Evolutionary conservation across 2,329 filamentous ascomycete species (phyloP).

Genomic region (Colletotrichum liaoningense): DNA sequence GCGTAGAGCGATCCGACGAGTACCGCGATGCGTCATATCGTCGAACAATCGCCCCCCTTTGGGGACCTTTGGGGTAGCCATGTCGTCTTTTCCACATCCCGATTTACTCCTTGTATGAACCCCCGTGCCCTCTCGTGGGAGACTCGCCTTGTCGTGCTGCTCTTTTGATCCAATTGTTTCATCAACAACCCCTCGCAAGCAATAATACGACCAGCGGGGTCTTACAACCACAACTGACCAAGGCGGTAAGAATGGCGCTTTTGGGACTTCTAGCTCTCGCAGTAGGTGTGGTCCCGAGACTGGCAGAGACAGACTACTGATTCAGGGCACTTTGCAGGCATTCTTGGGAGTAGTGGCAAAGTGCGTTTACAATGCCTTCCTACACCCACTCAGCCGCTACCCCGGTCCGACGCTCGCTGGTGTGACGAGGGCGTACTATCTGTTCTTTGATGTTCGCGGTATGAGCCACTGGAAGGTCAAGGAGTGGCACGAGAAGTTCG

Average conservation of each 20-base stretch:
- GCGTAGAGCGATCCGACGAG: neutral
- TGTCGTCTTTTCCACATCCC: neutral
- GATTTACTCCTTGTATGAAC: neutral
- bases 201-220: constrained; percentile 12
- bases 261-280: neutral
- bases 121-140: neutral
- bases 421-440: constrained; percentile 26
- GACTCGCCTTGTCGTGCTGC: neutral
- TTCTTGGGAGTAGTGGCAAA: constrained; percentile 21
- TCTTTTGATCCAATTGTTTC: neutral
- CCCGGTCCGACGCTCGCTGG: constrained; percentile 44
- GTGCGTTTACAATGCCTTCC: constrained; percentile 41
- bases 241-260: constrained; percentile 12
- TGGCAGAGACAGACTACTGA: neutral
- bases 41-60: neutral
- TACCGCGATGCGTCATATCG: constrained; percentile 19
- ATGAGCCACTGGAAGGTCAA: constrained; percentile 32
- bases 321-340: neutral
- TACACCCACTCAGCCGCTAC: constrained; percentile 45
- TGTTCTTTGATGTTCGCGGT: constrained; percentile 28
- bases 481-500: constrained; percentile 41
- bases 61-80: neutral
- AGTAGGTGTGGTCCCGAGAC: neutral
- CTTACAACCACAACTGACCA: neutral
- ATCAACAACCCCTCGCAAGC: neutral